Conservation (phyloP, 106 monocot species). For the Phalaenopsis equestris region DNA sequence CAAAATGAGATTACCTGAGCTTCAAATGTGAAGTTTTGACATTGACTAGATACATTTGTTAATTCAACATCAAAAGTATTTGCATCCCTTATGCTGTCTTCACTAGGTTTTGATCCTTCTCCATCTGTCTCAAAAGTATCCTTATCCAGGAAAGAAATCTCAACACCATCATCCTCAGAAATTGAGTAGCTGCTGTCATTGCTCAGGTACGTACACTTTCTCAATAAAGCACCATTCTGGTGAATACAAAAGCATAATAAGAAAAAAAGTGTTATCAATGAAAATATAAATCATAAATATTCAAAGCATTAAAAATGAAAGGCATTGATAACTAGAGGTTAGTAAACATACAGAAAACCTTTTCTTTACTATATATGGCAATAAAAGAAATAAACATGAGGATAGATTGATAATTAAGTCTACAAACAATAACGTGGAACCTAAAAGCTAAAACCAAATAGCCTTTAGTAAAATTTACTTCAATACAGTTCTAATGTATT, state of each 20-base stretch:
- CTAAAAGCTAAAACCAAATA: no score
- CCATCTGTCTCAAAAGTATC: conserved; percentile 10
- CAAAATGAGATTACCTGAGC: conserved; percentile 61
- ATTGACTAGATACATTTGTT: conserved; percentile 14
- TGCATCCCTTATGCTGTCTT: conserved; percentile 12
- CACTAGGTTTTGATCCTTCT: conserved; percentile 6
- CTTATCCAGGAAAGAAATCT: conserved; percentile 48
- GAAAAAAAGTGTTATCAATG: background rate
- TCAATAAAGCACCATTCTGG: conserved; percentile 79
- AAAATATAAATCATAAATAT: background rate
- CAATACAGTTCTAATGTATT: background rate
- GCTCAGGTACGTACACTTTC: conserved; percentile 68
- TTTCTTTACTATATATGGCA: background rate
- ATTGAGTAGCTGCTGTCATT: conserved; percentile 85
- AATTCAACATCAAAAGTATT: conserved; percentile 12
- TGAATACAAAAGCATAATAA: conserved; percentile 5
- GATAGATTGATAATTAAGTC: background rate
- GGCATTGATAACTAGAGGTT: background rate
- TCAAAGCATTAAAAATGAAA: background rate
- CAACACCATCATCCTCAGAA: conserved; percentile 72
- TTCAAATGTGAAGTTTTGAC: conserved; percentile 66
- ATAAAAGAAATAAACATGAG: background rate
- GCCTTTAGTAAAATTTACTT: background rate
- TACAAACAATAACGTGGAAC: background rate
- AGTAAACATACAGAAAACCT: background rate